phyloP scores from a whole-genome alignment of 441 rosid genomes.

The Gossypium aridum region DNA sequence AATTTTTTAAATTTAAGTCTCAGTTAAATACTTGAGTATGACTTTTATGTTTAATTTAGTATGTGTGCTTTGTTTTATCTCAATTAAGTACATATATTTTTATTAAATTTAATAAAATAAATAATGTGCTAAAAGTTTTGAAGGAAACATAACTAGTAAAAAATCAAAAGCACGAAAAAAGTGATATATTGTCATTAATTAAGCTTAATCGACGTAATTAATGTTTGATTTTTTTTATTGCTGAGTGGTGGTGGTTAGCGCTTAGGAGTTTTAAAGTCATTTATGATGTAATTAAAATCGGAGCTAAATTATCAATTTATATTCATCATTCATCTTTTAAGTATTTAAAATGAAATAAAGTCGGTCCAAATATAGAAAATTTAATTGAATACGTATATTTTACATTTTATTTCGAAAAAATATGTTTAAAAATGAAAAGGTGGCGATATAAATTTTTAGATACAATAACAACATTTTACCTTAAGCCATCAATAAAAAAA shows the following conservation, averaged over 20 bases:
- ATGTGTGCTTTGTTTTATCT: no score
- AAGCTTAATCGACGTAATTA: neutral
- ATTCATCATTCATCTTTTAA: neutral
- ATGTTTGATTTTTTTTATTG: neutral
- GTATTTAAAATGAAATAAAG: neutral
- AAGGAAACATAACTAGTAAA: no score
- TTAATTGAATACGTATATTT: no score
- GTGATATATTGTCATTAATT: neutral
- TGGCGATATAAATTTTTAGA: no score
- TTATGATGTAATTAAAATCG: neutral
- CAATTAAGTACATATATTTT: no score
- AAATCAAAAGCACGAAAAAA: neutral
- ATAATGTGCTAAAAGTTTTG: no score
- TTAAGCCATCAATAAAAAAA: conserved; percentile 18
- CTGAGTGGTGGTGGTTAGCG: neutral
- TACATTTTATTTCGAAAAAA: neutral
- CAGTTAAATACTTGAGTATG: no score
- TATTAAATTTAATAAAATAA: no score
- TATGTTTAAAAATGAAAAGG: no score
- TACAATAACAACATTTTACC: neutral
- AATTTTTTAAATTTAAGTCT: no score
- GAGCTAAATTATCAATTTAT: neutral
- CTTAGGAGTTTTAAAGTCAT: neutral
- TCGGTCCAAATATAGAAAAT: neutral
- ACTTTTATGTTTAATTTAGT: no score